These are phyloP conservation scores for Acacia acuminata DNA, from an alignment of 306 rosid genomes.

Conservation along the genomic window DNA sequence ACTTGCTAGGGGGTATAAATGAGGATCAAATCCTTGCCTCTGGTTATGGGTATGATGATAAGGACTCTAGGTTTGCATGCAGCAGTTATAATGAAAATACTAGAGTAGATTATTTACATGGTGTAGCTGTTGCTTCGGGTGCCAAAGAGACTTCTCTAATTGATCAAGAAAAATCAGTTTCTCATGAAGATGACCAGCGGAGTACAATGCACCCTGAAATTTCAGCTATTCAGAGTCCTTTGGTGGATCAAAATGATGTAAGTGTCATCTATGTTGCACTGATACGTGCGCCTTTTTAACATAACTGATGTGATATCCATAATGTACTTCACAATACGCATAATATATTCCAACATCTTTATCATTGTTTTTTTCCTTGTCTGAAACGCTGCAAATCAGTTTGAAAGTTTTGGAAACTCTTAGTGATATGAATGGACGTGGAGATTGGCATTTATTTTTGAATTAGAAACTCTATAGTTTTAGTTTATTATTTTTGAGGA, in stretches of 20 bases:
- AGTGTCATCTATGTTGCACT: conserved; percentile 28
- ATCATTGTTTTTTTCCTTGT: background rate
- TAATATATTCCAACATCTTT: background rate
- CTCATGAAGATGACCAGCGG: conserved; percentile 48
- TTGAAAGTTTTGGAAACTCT: background rate
- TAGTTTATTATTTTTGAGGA: background rate
- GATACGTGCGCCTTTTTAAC: background rate
- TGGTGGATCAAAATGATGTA: conserved; percentile 56
- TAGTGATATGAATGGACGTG: background rate
- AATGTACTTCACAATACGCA: background rate
- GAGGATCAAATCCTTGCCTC: conserved; percentile 48
- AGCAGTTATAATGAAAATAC: conserved; percentile 40
- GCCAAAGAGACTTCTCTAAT: conserved; percentile 46
- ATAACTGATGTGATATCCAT: background rate
- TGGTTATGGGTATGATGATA: conserved; percentile 56
- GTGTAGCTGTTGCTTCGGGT: conserved; percentile 47
- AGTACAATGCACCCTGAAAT: conserved; percentile 46
- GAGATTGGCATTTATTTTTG: background rate
- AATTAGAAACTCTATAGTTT: background rate
- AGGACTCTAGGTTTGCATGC: conserved; percentile 43
- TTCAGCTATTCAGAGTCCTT: conserved; percentile 41
- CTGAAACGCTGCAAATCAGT: background rate
- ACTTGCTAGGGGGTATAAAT: conserved; percentile 37
- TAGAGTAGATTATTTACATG: conserved; percentile 41
- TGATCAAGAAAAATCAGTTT: conserved; percentile 45